A percentile compares a stretch with the other conserved stretches of the same genome.
Conservation (phyloP, 768 basidiomycete genomes). For the Cyathus striatus region DNA sequence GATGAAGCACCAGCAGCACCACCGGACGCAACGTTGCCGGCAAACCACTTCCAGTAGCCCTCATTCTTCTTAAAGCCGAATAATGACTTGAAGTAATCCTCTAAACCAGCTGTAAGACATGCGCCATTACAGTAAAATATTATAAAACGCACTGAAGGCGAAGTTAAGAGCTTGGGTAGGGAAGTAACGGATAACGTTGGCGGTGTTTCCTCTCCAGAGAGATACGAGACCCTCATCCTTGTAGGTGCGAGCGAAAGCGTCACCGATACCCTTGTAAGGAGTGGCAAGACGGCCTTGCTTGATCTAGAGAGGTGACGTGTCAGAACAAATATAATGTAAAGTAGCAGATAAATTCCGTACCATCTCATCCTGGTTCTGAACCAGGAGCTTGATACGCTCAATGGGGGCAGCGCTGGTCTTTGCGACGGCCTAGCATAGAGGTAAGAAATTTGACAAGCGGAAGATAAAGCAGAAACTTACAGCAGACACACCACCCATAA, state of each 20-base stretch:
- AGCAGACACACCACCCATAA: conserved; percentile 95
- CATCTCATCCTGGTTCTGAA: conserved; percentile 99
- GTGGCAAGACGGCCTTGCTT: conserved; percentile 96
- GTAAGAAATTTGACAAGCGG: conserved; percentile 11
- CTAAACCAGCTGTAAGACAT: conserved; percentile 29
- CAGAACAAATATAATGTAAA: conserved; percentile 10
- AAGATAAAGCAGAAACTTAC: conserved; percentile 35
- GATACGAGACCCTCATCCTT: conserved; percentile 92
- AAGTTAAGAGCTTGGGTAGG: conserved; percentile 99
- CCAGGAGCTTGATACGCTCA: conserved; percentile 98
- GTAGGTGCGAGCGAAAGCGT: conserved; percentile 93
- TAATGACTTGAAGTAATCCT: conserved; percentile 98
- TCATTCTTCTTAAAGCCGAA: conserved; percentile 99
- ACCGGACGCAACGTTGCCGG: conserved; percentile 96
- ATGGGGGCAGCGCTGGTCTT: conserved; percentile 99
- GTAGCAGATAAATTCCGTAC: conserved; percentile 29
- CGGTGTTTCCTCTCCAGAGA: conserved; percentile 99
- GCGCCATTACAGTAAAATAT: not conserved
- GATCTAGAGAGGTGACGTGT: conserved; percentile 60
- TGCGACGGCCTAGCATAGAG: conserved; percentile 74
- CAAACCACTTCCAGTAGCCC: conserved; percentile 98
- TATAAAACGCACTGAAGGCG: conserved; percentile 83
- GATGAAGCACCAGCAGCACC: conserved; percentile 99
- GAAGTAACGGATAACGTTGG: conserved; percentile 99
- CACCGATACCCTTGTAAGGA: conserved; percentile 94